Evolutionary conservation across 2,329 filamentous ascomycete genomes (phyloP).

Genomic region (Aspergillus sp.): DNA sequence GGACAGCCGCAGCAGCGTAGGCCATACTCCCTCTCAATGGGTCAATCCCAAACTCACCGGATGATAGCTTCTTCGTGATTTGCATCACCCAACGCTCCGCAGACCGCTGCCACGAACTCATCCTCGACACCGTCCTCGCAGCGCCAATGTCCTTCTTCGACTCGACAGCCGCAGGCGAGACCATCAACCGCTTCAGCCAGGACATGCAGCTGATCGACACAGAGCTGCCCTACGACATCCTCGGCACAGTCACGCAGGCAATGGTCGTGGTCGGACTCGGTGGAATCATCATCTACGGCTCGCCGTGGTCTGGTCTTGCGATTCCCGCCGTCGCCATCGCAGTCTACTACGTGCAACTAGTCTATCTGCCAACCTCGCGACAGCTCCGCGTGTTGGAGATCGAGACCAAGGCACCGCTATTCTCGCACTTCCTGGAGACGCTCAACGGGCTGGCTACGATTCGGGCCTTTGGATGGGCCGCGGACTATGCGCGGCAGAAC

Average conservation of each 20-base stretch:
- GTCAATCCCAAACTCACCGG: neutral
- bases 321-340: neutral
- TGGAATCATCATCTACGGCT: neutral
- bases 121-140: neutral
- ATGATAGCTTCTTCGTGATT: neutral
- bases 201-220: neutral
- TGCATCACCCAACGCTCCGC: neutral
- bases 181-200: neutral
- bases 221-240: neutral
- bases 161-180: neutral
- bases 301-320: neutral
- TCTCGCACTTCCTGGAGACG: conserved; percentile 16
- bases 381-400: conserved; percentile 18
- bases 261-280: neutral
- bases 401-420: conserved; percentile 18
- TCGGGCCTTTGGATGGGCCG: conserved; percentile 15
- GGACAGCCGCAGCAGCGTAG: neutral
- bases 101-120: neutral
- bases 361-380: conserved; percentile 16
- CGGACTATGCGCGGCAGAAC: neutral
- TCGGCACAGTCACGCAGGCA: neutral
- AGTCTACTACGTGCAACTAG: neutral
- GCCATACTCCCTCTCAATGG: neutral
- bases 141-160: neutral
- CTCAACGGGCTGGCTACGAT: conserved; percentile 15